phyloP scores from a whole-genome alignment of 176 grass and related monocot genomes.

The Triticum monococcum region DNA sequence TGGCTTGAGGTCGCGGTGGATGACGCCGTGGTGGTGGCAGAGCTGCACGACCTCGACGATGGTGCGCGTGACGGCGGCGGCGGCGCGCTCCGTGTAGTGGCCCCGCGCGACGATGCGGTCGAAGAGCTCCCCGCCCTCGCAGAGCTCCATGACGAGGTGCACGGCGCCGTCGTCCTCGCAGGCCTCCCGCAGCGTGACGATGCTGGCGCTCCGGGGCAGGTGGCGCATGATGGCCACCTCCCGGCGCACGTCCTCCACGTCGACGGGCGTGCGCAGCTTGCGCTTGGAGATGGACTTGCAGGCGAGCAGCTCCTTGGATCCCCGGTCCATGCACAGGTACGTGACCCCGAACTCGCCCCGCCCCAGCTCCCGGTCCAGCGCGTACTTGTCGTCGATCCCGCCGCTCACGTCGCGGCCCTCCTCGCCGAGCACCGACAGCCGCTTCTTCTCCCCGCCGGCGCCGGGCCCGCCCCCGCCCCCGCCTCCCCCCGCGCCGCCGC shows the following conservation, averaged over 20 bases:
- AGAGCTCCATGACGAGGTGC: constrained; percentile 99
- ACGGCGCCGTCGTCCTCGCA: constrained; percentile 96
- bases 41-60: constrained; percentile 99
- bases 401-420: constrained; percentile 41
- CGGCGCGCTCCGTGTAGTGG: constrained; percentile 94
- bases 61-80: constrained; percentile 74
- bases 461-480: background rate
- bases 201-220: constrained; percentile 76
- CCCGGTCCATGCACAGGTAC: constrained; percentile 92
- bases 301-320: constrained; percentile 67
- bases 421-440: constrained; percentile 72
- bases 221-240: constrained; percentile 99
- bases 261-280: constrained; percentile 93
- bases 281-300: constrained; percentile 99
- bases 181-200: constrained; percentile 86
- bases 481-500: background rate
- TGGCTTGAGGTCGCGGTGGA: constrained; percentile 98
- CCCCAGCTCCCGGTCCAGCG: constrained; percentile 90
- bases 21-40: constrained; percentile 95
- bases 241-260: constrained; percentile 98
- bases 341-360: constrained; percentile 99
- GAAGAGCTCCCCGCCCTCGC: constrained; percentile 95
- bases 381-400: constrained; percentile 94
- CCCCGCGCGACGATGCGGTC: constrained; percentile 94
- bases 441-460: constrained; percentile 42